These are phyloP conservation scores for Cryphonectria japonica DNA, from an alignment of 2,329 filamentous ascomycete genomes.

Conservation along the genomic window DNA sequence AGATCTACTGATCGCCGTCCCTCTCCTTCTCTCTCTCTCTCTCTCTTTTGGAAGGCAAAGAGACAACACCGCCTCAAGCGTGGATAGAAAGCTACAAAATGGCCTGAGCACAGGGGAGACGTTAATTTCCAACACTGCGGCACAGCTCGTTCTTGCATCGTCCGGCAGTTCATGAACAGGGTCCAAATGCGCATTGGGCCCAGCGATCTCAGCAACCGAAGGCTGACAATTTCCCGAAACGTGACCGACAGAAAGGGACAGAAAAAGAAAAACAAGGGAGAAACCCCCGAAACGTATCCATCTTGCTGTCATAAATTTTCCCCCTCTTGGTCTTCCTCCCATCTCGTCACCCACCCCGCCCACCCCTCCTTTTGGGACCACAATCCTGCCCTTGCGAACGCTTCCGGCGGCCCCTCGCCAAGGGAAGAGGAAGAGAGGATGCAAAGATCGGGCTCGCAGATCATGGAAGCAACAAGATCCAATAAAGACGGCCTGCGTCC, in stretches of 20 bases:
- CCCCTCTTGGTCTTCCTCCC: too few species aligned
- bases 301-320: too few species aligned
- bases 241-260: neutral
- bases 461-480: neutral
- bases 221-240: conserved; percentile 1
- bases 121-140: neutral
- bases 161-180: neutral
- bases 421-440: neutral
- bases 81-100: neutral
- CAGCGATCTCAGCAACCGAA: neutral
- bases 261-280: neutral
- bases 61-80: neutral
- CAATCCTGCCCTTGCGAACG: neutral
- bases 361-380: too few species aligned
- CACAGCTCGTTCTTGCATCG: neutral
- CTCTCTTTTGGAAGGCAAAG: neutral
- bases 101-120: neutral
- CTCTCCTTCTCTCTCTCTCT: neutral
- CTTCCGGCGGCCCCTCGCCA: neutral
- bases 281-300: neutral
- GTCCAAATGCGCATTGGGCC: neutral
- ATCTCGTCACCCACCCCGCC: too few species aligned
- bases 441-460: neutral
- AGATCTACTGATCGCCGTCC: neutral
- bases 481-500: neutral